phyloP scores from a whole-genome alignment of 2,329 filamentous ascomycete genomes.

The Chaetomiaceae sp. region DNA sequence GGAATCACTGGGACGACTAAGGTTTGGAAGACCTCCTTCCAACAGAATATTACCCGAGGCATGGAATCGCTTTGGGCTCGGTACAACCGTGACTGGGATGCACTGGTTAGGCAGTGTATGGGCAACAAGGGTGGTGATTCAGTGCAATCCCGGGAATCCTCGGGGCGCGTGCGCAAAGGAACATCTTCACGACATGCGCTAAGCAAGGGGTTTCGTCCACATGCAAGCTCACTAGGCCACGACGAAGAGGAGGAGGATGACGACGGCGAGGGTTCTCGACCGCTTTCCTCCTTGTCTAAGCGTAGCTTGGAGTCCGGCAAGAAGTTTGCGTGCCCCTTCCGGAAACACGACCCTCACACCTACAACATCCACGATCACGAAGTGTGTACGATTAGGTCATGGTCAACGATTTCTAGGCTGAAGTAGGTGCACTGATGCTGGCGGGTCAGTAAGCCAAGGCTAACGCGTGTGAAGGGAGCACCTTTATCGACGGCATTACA shows the following conservation, averaged over 20 bases:
- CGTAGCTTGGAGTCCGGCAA: constrained; percentile 8
- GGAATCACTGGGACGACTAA: constrained; percentile 1
- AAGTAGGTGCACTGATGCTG: constrained; percentile 16
- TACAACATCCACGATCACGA: constrained; percentile 25
- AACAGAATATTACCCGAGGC: constrained; percentile 13
- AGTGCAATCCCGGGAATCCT: constrained; percentile 7
- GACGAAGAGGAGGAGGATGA: constrained; percentile 24
- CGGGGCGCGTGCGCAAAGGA: constrained; percentile 11
- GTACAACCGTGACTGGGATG: constrained; percentile 25
- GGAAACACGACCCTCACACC: constrained; percentile 23
- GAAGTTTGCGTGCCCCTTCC: constrained; percentile 25
- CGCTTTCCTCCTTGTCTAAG: constrained; percentile 18
- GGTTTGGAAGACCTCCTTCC: constrained; percentile 15
- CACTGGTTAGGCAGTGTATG: constrained; percentile 16
- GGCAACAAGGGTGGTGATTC: constrained; percentile 12
- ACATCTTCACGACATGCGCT: constrained; percentile 8
- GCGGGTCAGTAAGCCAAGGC: neutral
- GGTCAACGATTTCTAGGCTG: constrained; percentile 24
- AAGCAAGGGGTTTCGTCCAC: constrained; percentile 10
- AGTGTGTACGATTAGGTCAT: constrained; percentile 22
- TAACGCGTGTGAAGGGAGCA: constrained; percentile 20
- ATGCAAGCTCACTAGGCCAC: neutral
- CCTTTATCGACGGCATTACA: constrained; percentile 26
- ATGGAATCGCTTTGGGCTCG: constrained; percentile 22
- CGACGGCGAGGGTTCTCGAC: constrained; percentile 17